Evolutionary conservation across 768 basidiomycete genomes (phyloP), one percentile per base, ranked within the genome.

Genomic region (Tulasnella sp.): DNA sequence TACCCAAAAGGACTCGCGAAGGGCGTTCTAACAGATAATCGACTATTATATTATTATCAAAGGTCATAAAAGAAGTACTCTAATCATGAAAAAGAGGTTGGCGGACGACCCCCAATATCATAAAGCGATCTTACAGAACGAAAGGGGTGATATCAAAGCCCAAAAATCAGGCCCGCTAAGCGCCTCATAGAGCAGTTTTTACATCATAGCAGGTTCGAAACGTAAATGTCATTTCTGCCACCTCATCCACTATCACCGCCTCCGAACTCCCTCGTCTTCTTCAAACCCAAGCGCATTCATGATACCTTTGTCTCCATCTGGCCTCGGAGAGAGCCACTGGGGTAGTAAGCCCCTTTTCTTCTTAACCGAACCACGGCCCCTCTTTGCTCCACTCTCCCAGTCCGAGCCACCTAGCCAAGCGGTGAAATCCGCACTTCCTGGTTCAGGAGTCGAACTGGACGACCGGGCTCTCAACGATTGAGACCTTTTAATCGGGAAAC

Each of bases 381-480:
- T 42, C 57, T 39, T 61, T 15, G 6, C 16, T 42, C 70, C 70
- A 40, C 70, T 72, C 26, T 72, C 70, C 70, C 61, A 67, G 32
- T 67, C 61, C 26, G 61, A 67, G 23, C 61, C 61, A 67, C 70
- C 70, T 16, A 72, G 26, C 70, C 70, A 72, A 18, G 39, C 70
- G 37, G 37, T 72, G n/a, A 72, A 72, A 39, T 72, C 70, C 39
- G 39, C 44, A 72, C 70, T 72, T 46, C 39, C 70, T 2, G 70
- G 70, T 46, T 39, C 37, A 23, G 70, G 70, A 23, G 70, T 72
- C 35, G 37, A 23, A n/a, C 39, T 72, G 15, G 37, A 37, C 37
- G 70, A 72, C 20, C 44, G 70, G 13, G 44, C 70, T 46, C 39
- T 72, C 37, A 72, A 26, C 23, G 70, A 40, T 10, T 72, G 37